A percentile compares a stretch with the other conserved stretches of the same genome.
These are phyloP conservation scores for Ailanthus altissimus DNA, from an alignment of 345 rosid genomes.

Conservation along the genomic window DNA sequence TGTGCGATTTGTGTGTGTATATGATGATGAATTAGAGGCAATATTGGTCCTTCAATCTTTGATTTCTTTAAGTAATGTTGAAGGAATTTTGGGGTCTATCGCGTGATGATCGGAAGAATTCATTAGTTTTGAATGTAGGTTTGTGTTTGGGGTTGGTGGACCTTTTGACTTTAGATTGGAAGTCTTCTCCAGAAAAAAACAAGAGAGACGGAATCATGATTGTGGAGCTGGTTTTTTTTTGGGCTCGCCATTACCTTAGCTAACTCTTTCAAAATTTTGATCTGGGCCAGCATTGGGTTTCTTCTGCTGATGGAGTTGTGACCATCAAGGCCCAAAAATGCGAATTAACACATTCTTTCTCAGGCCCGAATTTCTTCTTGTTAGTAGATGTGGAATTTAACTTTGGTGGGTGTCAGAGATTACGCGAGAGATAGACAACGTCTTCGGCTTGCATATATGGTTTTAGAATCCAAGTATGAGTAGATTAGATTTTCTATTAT, in stretches of 20 bases:
- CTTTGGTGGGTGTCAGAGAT: no score
- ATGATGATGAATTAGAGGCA: conserved; percentile 1
- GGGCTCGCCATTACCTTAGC: not conserved
- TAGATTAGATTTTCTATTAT: no score
- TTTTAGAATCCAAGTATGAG: no score
- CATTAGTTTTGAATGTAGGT: not conserved
- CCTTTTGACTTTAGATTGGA: conserved; percentile 13
- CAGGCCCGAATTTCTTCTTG: not conserved
- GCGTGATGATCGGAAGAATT: conserved; percentile 31
- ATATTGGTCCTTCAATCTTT: not conserved
- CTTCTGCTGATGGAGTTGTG: no score
- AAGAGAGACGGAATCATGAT: not conserved
- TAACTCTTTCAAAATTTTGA: no score
- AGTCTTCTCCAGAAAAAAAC: not conserved
- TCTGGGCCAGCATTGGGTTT: not conserved
- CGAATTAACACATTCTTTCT: not conserved
- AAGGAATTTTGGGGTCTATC: conserved; percentile 11
- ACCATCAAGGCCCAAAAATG: not conserved
- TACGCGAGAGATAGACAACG: no score
- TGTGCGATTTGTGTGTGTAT: not conserved
- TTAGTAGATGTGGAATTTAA: no score
- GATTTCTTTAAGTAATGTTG: conserved; percentile 13
- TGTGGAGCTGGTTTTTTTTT: not conserved
- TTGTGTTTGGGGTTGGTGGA: not conserved
- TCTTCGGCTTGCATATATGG: no score